Evolutionary conservation across 805 yeast species (phyloP).

Genomic region (Pichia ethanolica): DNA sequence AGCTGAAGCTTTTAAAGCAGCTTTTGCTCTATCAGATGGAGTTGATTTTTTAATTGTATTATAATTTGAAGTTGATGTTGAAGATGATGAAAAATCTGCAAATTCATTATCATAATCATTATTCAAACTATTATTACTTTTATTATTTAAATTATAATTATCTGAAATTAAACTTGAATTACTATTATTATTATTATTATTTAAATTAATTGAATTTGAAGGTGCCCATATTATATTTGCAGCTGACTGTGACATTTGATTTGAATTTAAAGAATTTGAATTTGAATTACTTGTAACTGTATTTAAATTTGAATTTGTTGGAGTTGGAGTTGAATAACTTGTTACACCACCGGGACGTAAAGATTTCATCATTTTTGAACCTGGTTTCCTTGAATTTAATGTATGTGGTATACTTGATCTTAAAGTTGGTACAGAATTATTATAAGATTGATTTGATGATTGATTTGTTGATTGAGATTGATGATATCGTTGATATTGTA

Average conservation of each 20-base stretch:
- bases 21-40: conserved; percentile 25
- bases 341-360: conserved; percentile 6
- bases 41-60: conserved; percentile 9
- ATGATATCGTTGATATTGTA: conserved; percentile 2
- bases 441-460: conserved; percentile 15
- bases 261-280: conserved; percentile 5
- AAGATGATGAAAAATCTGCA: neutral
- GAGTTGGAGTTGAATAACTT: neutral
- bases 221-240: conserved; percentile 34
- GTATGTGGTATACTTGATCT: conserved; percentile 10
- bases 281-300: neutral
- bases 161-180: neutral
- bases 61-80: too few relatives aligned
- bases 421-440: conserved; percentile 7
- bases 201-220: conserved; percentile 20
- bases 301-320: neutral
- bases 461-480: conserved; percentile 18
- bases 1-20: conserved; percentile 28
- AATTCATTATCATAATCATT: neutral
- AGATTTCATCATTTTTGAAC: conserved; percentile 6
- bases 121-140: neutral
- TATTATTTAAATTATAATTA: neutral
- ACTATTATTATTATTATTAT: neutral
- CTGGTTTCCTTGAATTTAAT: conserved; percentile 1
- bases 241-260: conserved; percentile 27